A percentile compares a stretch with the other conserved stretches of the same genome.
Conservation (phyloP, 106 monocot species). For the Allium cepa region DNA sequence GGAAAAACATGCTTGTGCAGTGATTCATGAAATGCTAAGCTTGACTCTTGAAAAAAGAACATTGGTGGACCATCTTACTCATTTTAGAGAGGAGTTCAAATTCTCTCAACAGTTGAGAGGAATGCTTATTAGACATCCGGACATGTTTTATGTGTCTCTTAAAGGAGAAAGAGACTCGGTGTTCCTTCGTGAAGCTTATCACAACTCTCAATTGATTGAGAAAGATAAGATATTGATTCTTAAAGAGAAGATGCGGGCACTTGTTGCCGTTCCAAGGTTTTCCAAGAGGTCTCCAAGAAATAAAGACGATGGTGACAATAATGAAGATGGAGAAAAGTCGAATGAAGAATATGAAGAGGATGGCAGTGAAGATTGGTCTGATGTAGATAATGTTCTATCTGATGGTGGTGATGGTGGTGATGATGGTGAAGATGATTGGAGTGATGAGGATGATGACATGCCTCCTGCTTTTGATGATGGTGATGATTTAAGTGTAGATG, state of each 20-base stretch:
- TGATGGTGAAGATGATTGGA: slow-evolving; percentile 35
- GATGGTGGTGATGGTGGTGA: slow-evolving; percentile 39
- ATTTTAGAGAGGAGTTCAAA: slow-evolving; percentile 90
- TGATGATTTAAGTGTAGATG: slow-evolving; percentile 24
- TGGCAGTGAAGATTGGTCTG: slow-evolving; percentile 41
- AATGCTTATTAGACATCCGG: slow-evolving; percentile 91
- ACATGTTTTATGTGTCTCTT: slow-evolving; percentile 94
- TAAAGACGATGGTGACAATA: slow-evolving; percentile 1
- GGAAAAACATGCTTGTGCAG: slow-evolving; percentile 85
- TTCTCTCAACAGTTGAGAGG: slow-evolving; percentile 92
- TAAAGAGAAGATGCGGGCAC: slow-evolving; percentile 87
- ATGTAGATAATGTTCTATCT: slow-evolving; percentile 36
- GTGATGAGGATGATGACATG: slow-evolving; percentile 61
- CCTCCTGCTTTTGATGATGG: slow-evolving; percentile 57
- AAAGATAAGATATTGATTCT: slow-evolving; percentile 68
- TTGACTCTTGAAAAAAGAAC: slow-evolving; percentile 87
- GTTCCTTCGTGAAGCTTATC: slow-evolving; percentile 93
- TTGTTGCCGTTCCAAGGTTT: slow-evolving; percentile 68
- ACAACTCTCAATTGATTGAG: slow-evolving; percentile 74
- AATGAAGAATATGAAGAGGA: slow-evolving; percentile 26
- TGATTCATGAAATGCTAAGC: slow-evolving; percentile 90
- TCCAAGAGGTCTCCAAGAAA: slow-evolving; percentile 16
- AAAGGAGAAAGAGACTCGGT: slow-evolving; percentile 96
- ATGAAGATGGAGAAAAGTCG: slow-evolving; percentile 9
- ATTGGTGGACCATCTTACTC: slow-evolving; percentile 88